Conservation (phyloP, 768 basidiomycete species). For the Lentinula boryana region DNA sequence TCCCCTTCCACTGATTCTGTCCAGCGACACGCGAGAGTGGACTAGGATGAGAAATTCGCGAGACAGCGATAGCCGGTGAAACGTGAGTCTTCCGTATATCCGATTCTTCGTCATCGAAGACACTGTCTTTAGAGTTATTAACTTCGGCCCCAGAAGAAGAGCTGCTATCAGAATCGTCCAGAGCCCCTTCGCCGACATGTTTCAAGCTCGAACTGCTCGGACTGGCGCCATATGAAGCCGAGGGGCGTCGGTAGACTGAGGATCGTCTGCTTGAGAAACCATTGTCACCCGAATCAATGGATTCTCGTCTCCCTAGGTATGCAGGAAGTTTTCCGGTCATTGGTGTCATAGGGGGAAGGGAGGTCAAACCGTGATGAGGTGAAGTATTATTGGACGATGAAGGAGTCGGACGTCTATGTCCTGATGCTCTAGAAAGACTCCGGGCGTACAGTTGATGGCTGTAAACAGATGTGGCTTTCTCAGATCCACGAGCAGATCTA, state of each 20-base stretch:
- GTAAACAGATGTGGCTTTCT: constrained; percentile 11
- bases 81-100: constrained; percentile 17
- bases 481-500: constrained; percentile 10
- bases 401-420: constrained; percentile 39
- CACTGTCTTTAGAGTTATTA: constrained; percentile 14
- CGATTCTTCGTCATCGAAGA: constrained; percentile 25
- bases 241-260: constrained; percentile 38
- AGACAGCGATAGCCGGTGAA: constrained; percentile 27
- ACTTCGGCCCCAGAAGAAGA: constrained; percentile 39
- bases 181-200: constrained; percentile 71
- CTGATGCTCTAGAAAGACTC: constrained; percentile 32
- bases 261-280: constrained; percentile 20
- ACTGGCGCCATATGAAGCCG: constrained; percentile 36
- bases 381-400: constrained; percentile 55
- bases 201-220: constrained; percentile 39
- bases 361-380: constrained; percentile 35
- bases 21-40: constrained; percentile 58
- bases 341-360: constrained; percentile 42
- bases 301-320: constrained; percentile 31
- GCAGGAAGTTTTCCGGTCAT: constrained; percentile 21
- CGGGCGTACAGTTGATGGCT: constrained; percentile 15
- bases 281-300: constrained; percentile 23
- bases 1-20: constrained; percentile 50
- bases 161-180: constrained; percentile 62
- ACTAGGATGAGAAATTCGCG: constrained; percentile 45